Conservation (phyloP, 208 protist genomes). For the Leptomonas pyrrhocoris region DNA sequence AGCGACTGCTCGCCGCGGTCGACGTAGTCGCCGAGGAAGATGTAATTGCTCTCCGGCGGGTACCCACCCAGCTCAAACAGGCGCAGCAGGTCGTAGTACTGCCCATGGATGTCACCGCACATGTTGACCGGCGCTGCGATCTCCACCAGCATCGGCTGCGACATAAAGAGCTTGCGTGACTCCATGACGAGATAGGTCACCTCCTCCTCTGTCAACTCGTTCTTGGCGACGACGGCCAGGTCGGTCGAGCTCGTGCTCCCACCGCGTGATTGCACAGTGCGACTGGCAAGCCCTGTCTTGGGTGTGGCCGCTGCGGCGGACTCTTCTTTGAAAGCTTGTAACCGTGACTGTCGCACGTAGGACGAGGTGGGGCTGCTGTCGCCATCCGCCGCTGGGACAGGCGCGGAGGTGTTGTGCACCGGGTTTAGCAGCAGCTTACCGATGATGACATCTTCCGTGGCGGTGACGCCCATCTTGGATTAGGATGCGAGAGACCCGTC, state of each 20-base stretch:
- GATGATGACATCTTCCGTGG: constrained; percentile 63
- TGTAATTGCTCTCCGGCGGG: constrained; percentile 68
- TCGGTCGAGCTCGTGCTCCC: not conserved
- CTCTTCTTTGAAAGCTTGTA: constrained; percentile 43
- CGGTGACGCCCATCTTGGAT: not conserved
- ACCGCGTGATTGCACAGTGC: constrained; percentile 17
- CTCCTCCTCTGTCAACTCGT: constrained; percentile 73
- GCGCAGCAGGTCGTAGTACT: constrained; percentile 76
- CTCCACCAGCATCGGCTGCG: constrained; percentile 87
- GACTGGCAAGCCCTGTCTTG: constrained; percentile 22
- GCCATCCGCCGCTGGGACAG: not conserved
- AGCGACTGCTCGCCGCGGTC: constrained; percentile 91
- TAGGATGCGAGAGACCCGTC: not conserved
- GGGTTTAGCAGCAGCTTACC: constrained; percentile 66
- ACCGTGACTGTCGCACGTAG: constrained; percentile 52
- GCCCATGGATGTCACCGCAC: constrained; percentile 88
- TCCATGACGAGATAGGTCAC: constrained; percentile 78
- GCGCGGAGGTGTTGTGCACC: constrained; percentile 59
- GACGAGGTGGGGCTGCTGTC: constrained; percentile 29
- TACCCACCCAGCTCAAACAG: constrained; percentile 79
- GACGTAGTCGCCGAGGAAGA: constrained; percentile 98
- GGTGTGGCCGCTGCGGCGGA: constrained; percentile 6
- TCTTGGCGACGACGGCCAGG: not conserved
- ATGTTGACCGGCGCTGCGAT: constrained; percentile 84
- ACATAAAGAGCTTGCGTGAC: constrained; percentile 86